phyloP scores from a whole-genome alignment of 1,284 basidiomycete genomes.

The Irpex sp. region DNA sequence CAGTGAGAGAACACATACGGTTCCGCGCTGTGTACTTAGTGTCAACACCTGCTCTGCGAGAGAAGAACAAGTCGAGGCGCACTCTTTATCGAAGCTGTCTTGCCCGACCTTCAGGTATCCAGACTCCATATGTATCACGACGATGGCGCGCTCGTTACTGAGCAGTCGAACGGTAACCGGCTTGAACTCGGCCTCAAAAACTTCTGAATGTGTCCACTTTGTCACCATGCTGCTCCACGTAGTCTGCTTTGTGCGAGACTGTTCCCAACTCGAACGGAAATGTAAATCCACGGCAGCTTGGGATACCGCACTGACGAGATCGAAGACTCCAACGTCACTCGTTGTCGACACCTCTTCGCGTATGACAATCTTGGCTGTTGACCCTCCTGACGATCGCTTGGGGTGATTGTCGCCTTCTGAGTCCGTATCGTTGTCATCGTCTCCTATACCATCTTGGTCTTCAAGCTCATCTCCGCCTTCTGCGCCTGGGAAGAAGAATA shows the following conservation, averaged over 20 bases:
- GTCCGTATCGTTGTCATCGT: not conserved
- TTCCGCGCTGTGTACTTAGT: constrained; percentile 2
- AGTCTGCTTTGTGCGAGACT: not conserved
- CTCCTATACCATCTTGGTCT: not conserved
- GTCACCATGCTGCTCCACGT: constrained; percentile 6
- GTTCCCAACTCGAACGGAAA: constrained; percentile 21
- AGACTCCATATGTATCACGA: constrained; percentile 12
- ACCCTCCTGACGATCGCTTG: not conserved
- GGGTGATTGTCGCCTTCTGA: not conserved
- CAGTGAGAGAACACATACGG: constrained; percentile 14
- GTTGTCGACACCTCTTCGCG: constrained; percentile 22
- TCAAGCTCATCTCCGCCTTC: constrained; percentile 9
- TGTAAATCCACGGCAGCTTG: constrained; percentile 27
- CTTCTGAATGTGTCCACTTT: constrained; percentile 23
- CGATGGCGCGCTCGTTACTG: constrained; percentile 13
- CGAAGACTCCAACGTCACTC: constrained; percentile 26
- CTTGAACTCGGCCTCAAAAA: constrained; percentile 25
- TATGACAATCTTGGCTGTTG: not conserved
- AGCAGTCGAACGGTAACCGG: constrained; percentile 19
- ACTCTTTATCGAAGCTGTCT: not conserved
- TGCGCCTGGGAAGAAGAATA: not conserved
- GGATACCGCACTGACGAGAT: constrained; percentile 29
- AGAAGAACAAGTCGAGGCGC: not conserved
- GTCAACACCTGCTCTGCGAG: not conserved
- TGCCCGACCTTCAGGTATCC: constrained; percentile 10